Percentiles rank a stretch among this genome's conserved stretches.
Conservation (phyloP, 139 green algal genomes). For the Chlorella sp. region DNA sequence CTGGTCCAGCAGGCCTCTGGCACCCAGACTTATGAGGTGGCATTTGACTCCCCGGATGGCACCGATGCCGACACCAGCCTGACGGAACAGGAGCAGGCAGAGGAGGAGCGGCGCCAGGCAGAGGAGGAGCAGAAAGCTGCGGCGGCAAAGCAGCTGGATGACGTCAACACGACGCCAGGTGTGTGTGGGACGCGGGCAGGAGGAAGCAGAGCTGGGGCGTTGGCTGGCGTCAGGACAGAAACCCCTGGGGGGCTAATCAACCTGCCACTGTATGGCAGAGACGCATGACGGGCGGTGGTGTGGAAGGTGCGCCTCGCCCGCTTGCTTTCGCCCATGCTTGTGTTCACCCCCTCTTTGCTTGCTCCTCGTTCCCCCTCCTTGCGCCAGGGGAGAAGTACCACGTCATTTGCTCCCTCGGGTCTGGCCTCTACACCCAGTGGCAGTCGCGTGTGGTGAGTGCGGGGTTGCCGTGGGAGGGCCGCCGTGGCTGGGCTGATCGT, state of each 20-base stretch:
- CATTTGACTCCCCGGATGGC: neutral
- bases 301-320: too few species aligned
- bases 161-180: neutral
- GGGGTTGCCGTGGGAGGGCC: neutral
- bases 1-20: neutral
- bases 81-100: neutral
- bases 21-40: neutral
- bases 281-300: too few species aligned
- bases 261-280: too few species aligned
- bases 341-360: neutral
- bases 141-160: neutral
- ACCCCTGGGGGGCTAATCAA: too few species aligned
- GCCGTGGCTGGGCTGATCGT: neutral
- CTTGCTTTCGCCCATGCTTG: neutral
- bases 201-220: neutral
- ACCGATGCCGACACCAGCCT: constrained; percentile 16
- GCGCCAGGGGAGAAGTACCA: constrained; percentile 53
- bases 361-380: neutral
- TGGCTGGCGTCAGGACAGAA: too few species aligned
- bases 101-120: neutral
- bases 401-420: constrained; percentile 44
- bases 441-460: constrained; percentile 60
- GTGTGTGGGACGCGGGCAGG: neutral
- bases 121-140: neutral
- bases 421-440: constrained; percentile 62